Base-by-base conservation (phyloP, 106 monocot genomes). In the Platanthera guangdongensis region DNA sequence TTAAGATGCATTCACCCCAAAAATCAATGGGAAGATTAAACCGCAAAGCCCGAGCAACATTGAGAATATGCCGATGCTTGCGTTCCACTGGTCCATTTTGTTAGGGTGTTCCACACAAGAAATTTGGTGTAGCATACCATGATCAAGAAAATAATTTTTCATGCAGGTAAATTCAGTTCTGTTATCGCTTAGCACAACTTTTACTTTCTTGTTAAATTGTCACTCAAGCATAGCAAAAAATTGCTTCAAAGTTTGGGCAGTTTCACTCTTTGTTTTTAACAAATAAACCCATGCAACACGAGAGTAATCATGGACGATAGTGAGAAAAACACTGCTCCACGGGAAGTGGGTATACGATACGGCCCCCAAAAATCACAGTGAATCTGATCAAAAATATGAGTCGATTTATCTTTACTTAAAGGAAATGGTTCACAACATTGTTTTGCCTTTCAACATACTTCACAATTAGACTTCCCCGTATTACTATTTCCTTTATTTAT, bases 331-430 rank as follows among this genome's bases (percentile, higher is more conserved):
- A 8, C 19, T 7, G 65, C 65, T 8, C 65, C 65, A n/a, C 65
- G 9, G n/a, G 9, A 65, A 22, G 65, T 5, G 5, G 21, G 3
- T 2, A 8, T 18, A 18, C 25, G 9, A 22, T 65, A 65, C 13
- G 65, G 65, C 4, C 65, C 65, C 65, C 65, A 65, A 0, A 65
- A 65, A 65, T 65, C 65, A 65, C n/a, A 65, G 8, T 65, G 65
- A 14, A 65, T 22, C 1, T 7, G 25, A 16, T 65, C 65, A 65
- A 65, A 65, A 8, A 65, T 65, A 16, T 22, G 65, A 65, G 7
- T n/a, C 8, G 4, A 1, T 22, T 65, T 65, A 65, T 65, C 0
- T n/a, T 65, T 18, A 65, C 12, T 65, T 15, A 65, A n/a, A 65
- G n/a, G 12, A 65, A 65, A 65, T 1, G 12, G 64, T 7, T 64